Base-by-base conservation (phyloP, 768 basidiomycete species). In the Trametes punicea region DNA sequence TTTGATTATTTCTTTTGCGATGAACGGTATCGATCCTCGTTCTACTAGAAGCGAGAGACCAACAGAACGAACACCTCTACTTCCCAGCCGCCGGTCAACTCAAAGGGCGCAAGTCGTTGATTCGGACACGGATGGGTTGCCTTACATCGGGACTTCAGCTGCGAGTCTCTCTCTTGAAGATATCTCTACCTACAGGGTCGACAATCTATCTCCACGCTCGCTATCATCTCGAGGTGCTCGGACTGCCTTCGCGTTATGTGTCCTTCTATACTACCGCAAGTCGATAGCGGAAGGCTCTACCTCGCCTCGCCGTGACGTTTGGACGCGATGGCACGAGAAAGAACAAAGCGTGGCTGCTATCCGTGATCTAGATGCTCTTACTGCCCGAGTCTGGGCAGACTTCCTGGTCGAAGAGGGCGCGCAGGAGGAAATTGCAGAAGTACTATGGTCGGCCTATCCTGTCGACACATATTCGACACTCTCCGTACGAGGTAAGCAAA, bases 401-500 rank as follows among this genome's bases (percentile, higher is more conserved):
- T 83, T 79, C 62, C 67, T 83, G 9, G 59, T 66, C 15, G 73
- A 71, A 18, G 72, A 74, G 48, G 74, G 75, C 16, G 71, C 67
- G 21, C 58, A 70, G 8, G 64, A 62, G 21, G 77, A 83, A 50
- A 69, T 84, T 16, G 73, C 81, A 46, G 71, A 72, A 4, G 70
- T 77, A 13, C 64, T 85, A 25, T 84, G 82, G 82, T 69, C 71
- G 5, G 54, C 65, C 9, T 81, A 81, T 55, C 70, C 70, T 3
- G 52, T 72, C 25, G 67, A 71, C 42, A 66, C 71, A 13, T 64
- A 59, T 1, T 55, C 51, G n/a, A 25, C 21, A 3, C 18, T 8
- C 16, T 57, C 53, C 8, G 41, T 66, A 10, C 59, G 67, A 65
- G 65, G 70, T 71, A 42, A 15, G 67, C 51, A 9, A 10, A 25